Conservation (phyloP, 306 rosid genomes). For the Lathyrus sativus region DNA sequence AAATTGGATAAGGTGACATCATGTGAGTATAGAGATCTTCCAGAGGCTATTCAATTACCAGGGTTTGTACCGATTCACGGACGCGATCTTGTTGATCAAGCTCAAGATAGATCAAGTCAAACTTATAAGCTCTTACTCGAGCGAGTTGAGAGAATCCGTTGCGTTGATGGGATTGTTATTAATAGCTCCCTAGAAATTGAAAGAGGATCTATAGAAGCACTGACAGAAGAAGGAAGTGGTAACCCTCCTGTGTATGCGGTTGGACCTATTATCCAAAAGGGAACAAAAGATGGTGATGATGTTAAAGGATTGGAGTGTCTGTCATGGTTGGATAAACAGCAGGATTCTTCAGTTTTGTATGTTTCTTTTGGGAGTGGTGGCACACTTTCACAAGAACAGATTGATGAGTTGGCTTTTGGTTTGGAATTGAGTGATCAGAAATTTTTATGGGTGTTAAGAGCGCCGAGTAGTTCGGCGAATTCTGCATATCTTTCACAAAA, state of each 20-base stretch:
- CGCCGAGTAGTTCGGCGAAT: neutral
- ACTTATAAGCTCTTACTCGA: neutral
- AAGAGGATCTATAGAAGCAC: conserved; percentile 16
- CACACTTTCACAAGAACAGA: conserved; percentile 21
- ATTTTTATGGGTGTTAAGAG: conserved; percentile 22
- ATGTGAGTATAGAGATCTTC: conserved; percentile 27
- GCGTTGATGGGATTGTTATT: conserved; percentile 28
- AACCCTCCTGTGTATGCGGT: conserved; percentile 25
- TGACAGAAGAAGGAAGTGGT: conserved; percentile 21
- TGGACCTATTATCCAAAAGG: conserved; percentile 27
- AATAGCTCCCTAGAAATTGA: conserved; percentile 36
- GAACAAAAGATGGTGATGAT: neutral
- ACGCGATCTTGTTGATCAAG: conserved; percentile 8
- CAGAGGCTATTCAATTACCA: conserved; percentile 12
- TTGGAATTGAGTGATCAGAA: conserved; percentile 28
- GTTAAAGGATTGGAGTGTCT: conserved; percentile 10
- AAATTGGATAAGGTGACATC: conserved; percentile 27
- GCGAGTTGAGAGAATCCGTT: neutral
- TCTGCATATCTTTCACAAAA: neutral
- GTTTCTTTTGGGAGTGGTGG: conserved; percentile 45
- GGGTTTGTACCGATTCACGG: conserved; percentile 40
- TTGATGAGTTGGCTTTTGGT: conserved; percentile 21
- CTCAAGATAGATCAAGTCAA: conserved; percentile 22
- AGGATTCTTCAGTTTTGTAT: conserved; percentile 36
- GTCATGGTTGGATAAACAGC: conserved; percentile 41